Base-by-base conservation (phyloP, 2,329 filamentous ascomycete genomes). In the Talaromyces sp. region DNA sequence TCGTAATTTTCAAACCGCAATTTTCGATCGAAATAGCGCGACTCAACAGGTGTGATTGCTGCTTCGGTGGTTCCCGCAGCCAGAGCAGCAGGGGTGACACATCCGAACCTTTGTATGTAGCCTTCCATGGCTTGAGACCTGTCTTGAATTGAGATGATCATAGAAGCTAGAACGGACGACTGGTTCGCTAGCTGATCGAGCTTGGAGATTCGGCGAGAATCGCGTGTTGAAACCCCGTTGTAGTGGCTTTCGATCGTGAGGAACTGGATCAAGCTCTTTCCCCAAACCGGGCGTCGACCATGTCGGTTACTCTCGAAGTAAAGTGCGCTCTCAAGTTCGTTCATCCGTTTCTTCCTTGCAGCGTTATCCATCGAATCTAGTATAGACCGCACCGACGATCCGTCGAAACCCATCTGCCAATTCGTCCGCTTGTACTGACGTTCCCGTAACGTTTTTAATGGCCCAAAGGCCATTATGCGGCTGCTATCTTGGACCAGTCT, bases 11-110 rank as follows among this genome's bases (percentile, higher is more conserved):
- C 74, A 69, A 84, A 82, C 68, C 84, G 83, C 9, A 85, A 85
- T 72, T 75, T 74, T 10, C 71, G 73, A 14, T 74, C 76, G 60
- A 78, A 70, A 41, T 76, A 73, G 24, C 73, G 82, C 3, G 88
- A 86, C 62, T 88, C 79, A 66, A 82, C 82, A 54, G 88, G 81
- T 0, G 90, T 90, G 7, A 95, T 81, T 1, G 91, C 75, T 27
- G 93, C 82, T 33, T 85, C 82, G 19, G 87, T 86, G 71, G 96
- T 82, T 68, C 96, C 92, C 35, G 90, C 86, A 0, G 93, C 92
- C 3, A 96, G 88, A 13, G 92, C 94, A 1, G 92, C 89, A 2
- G 95, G 95, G 0, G 95, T 98, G 39, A 97, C 88, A 71, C 94
- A 99, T 0, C 91, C 92, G 72, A 97, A 99, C 74, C 94, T 92